Percentiles rank a stretch among this genome's conserved stretches.
These are phyloP conservation scores for Neurospora crassa DNA, from an alignment of 2,329 filamentous ascomycete species.

Conservation along the genomic window DNA sequence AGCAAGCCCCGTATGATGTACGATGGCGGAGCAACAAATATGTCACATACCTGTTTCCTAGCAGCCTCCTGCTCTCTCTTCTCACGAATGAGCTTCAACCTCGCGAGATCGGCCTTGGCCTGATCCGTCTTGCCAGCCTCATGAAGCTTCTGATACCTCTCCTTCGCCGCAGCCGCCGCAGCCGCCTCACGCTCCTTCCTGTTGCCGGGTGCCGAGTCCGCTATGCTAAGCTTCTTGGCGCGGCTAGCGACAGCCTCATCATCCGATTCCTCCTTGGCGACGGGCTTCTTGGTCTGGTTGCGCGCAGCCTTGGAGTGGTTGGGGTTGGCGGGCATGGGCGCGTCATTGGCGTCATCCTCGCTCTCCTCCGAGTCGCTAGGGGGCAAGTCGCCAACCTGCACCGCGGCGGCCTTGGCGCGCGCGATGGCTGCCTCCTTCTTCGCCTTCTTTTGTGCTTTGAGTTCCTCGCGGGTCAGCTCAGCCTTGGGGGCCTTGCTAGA, in stretches of 20 bases:
- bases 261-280: constrained; percentile 24
- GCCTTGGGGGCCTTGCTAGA: constrained; percentile 26
- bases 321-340: constrained; percentile 74
- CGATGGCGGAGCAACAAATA: neutral
- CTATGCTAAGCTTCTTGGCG: constrained; percentile 43
- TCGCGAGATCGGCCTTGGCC: constrained; percentile 79
- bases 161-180: constrained; percentile 79
- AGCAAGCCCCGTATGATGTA: neutral
- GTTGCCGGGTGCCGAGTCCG: constrained; percentile 22
- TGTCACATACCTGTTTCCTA: constrained; percentile 60
- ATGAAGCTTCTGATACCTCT: constrained; percentile 84
- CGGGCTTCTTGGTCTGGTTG: constrained; percentile 40
- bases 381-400: constrained; percentile 80
- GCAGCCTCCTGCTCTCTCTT: constrained; percentile 77
- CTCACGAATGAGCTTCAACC: constrained; percentile 73
- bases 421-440: constrained; percentile 84
- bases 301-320: constrained; percentile 76
- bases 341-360: constrained; percentile 36
- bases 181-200: constrained; percentile 60
- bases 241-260: constrained; percentile 31
- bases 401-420: constrained; percentile 57
- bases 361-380: constrained; percentile 54
- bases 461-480: constrained; percentile 71
- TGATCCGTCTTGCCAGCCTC: constrained; percentile 95
- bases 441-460: constrained; percentile 78